Conservation (phyloP, 495 filamentous ascomycete species). For the Penicillium ucsense region DNA sequence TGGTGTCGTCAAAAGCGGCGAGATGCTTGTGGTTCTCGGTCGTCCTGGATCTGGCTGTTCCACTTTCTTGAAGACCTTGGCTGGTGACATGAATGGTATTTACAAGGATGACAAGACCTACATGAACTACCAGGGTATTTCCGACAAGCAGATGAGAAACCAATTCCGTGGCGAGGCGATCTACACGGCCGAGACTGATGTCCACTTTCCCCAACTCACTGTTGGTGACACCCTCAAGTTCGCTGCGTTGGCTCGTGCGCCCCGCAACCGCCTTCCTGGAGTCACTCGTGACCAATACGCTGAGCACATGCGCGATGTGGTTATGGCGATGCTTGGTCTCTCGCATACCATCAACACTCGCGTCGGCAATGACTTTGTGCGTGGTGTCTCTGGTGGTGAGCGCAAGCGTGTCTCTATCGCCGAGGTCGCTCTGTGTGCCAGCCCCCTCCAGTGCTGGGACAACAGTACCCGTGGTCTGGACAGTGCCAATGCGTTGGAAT, state of each 20-base stretch:
- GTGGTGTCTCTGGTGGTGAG: conserved; percentile 72
- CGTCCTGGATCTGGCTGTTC: conserved; percentile 65
- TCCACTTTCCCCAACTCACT: conserved; percentile 52
- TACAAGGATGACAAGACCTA: conserved; percentile 49
- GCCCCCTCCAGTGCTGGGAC: conserved; percentile 66
- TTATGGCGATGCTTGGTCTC: conserved; percentile 47
- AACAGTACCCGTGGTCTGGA: conserved; percentile 76
- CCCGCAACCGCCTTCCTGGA: conserved; percentile 27
- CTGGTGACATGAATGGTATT: conserved; percentile 65
- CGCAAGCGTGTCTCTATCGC: conserved; percentile 52
- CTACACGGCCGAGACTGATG: conserved; percentile 56
- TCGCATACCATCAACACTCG: conserved; percentile 36
- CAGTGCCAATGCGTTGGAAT: conserved; percentile 67
- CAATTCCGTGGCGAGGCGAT: conserved; percentile 62
- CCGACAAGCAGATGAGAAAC: conserved; percentile 57
- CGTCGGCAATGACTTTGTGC: conserved; percentile 63
- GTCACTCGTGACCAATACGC: conserved; percentile 35
- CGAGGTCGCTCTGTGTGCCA: conserved; percentile 50
- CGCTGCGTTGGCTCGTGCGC: conserved; percentile 38
- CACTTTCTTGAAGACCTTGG: conserved; percentile 64
- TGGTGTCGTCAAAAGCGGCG: conserved; percentile 62
- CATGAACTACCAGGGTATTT: conserved; percentile 67
- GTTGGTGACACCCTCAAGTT: conserved; percentile 53
- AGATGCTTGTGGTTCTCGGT: conserved; percentile 75
- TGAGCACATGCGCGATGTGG: conserved; percentile 37